Conservation (phyloP, 106 monocot species). For the Chionographis japonica region DNA sequence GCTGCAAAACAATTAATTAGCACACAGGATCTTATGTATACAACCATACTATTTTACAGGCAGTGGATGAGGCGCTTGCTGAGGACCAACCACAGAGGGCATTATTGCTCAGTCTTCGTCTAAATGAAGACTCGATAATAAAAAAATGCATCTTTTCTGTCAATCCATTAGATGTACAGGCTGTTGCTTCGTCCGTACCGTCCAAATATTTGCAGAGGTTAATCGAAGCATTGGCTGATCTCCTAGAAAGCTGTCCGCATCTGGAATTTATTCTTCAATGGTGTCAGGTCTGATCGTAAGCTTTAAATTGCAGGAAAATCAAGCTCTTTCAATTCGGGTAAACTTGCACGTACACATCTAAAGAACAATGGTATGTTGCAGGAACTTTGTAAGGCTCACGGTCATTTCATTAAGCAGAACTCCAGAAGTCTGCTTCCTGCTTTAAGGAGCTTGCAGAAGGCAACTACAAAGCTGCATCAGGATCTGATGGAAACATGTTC, state of each 20-base stretch:
- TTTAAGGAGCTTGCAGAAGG: slow-evolving; percentile 87
- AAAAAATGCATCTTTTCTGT: slow-evolving; percentile 87
- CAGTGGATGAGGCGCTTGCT: slow-evolving; percentile 68
- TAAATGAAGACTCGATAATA: slow-evolving; percentile 91
- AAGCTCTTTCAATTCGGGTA: background rate
- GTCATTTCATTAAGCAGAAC: slow-evolving; percentile 79
- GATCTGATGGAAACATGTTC: slow-evolving; percentile 80
- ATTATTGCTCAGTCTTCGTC: slow-evolving; percentile 73
- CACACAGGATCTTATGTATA: background rate
- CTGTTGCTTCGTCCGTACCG: slow-evolving; percentile 66
- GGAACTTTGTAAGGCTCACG: slow-evolving; percentile 88
- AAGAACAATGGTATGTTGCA: slow-evolving; percentile 20
- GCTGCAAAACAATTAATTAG: background rate
- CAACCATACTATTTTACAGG: slow-evolving; percentile 29
- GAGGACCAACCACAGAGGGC: slow-evolving; percentile 65
- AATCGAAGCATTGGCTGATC: slow-evolving; percentile 81
- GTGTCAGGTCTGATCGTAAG: slow-evolving; percentile 61
- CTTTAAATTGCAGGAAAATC: background rate
- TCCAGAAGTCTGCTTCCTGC: slow-evolving; percentile 72
- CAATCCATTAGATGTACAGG: slow-evolving; percentile 58
- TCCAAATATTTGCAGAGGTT: slow-evolving; percentile 84
- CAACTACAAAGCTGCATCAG: slow-evolving; percentile 79
- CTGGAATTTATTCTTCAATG: slow-evolving; percentile 85
- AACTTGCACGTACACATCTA: slow-evolving; percentile 3
- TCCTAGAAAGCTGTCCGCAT: slow-evolving; percentile 87